Base-by-base conservation (phyloP, 345 rosid genomes). In the Lumnitzera littorea region DNA sequence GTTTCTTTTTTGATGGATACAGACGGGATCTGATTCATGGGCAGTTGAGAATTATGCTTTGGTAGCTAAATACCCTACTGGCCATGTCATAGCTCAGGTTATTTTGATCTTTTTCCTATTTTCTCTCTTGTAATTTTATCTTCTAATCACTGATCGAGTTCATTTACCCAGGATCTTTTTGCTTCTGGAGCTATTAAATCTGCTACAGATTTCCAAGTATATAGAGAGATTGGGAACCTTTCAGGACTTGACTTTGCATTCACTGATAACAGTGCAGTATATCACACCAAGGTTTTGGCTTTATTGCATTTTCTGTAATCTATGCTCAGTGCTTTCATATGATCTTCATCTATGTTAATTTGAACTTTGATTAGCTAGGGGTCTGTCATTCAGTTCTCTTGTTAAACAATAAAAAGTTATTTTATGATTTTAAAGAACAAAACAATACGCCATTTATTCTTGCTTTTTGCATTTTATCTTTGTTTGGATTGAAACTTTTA, bases 241-340 rank as follows among this genome's bases (percentile, higher is more conserved):
- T 90, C 99, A 14, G 99, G 97, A 66, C 84, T 94, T 70, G 99
- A 90, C 81, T 90, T 94, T 79, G 99, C 91, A 27, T 94, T 75
- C 72, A 67, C 84, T 11, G 99, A 94, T 65, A 80, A 79, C 24
- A 75, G 84, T 75, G 91, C 90, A 64, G 95, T 94, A 43, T 94
- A 94, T 78, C 98, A 92, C 80, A 92, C 98, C 46, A 87, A 92
- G 94, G 98, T 89, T 36, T 70, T 27, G 53, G 48, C 57, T 61
- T 27, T 51, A 64, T 50, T 25, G 46, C 53, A 50, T 13, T 36
- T 23, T n/a, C 57, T 12, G 29, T 62, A 27, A 20, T 7, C 50
- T 29, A 0, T 25, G 24, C 51, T 17, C 47, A 41, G 15, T 41
- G 24, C 24, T 24, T 53, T 57, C 48, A 55, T 60, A 51, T 31